Conservation (phyloP, 1,284 basidiomycete genomes). For the Trametes hirsuta region DNA sequence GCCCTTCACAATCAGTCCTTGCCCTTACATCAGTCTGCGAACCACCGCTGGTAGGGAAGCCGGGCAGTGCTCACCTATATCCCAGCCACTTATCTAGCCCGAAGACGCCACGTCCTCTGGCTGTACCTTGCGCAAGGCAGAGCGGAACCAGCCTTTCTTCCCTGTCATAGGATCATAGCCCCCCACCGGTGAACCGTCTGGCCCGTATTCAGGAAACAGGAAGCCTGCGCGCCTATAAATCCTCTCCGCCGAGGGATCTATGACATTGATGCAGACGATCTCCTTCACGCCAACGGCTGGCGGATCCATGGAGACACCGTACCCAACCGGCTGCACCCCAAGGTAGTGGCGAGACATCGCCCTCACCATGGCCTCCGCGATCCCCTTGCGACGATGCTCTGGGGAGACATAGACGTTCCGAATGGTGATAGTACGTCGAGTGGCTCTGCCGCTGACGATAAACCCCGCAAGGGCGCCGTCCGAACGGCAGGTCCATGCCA, state of each 20-base stretch:
- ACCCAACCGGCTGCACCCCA: conserved; percentile 21
- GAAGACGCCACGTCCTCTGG: background rate
- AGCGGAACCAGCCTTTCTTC: conserved; percentile 8
- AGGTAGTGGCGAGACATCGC: conserved; percentile 26
- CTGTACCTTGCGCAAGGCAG: conserved; percentile 1
- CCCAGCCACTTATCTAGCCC: too few species aligned
- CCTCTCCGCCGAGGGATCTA: conserved; percentile 3
- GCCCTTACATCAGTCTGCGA: too few species aligned
- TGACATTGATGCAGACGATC: conserved; percentile 12
- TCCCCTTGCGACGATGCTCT: conserved; percentile 25
- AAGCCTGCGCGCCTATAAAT: conserved; percentile 10
- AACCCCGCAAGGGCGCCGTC: conserved; percentile 21
- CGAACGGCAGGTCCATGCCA: conserved; percentile 23
- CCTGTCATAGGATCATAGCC: conserved; percentile 13
- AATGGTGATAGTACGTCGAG: conserved; percentile 27
- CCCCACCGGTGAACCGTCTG: background rate
- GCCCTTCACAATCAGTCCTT: too few species aligned
- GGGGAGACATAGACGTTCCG: conserved; percentile 30
- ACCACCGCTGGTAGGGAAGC: too few species aligned
- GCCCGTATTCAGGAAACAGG: conserved; percentile 13
- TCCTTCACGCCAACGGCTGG: conserved; percentile 17
- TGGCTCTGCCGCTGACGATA: conserved; percentile 19
- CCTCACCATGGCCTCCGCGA: conserved; percentile 28
- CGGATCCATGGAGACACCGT: conserved; percentile 9
- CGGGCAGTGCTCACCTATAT: too few species aligned